Evolutionary conservation across 495 filamentous ascomycete species (phyloP), one percentile per base, ranked within the genome.

Genomic region (Penicillium lagena): DNA sequence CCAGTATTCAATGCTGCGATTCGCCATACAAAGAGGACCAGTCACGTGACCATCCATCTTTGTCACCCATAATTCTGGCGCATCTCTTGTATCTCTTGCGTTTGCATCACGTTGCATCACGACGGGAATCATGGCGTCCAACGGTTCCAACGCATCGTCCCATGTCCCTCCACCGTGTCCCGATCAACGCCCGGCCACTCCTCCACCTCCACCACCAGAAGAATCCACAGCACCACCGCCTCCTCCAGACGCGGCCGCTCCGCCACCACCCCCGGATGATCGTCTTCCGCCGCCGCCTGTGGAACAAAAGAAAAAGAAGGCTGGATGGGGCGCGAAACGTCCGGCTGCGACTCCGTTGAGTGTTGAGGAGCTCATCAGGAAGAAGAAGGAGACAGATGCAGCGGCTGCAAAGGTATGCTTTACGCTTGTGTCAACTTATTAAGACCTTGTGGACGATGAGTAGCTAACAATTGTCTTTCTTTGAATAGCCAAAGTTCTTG

Each of bases 401-500:
- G 86, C 82, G 22, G 82, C 86, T 41, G 75, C 83, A 34, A 87
- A 87, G 69, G 83, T 86, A 75, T 58, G 63, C 54, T 49, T 43
- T 2, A 14, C 12, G 22, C 22, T 0, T 6, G 2, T 22, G 22
- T 22, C 4, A 22, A 22, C 6, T 0, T 34, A 4, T 9, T 12
- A 11, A 34, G 32, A 10, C 32, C 9, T 7, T 34, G 10, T 11
- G n/a, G 32, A 12, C 32, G 32, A 39, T 44, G 30, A 15, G 15
- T 56, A 42, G 51, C 54, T 49, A 47, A 47, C 46, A 52, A 47
- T 39, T 50, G 29, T 49, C 54, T 46, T 54, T 34, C 42, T 42
- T 40, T 33, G n/a, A 58, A 30, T 58, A 95, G 79, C 94, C 94
- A 4, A 90, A 91, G 70, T 98, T 95, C 61, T 67, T 98, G 9